phyloP scores from a whole-genome alignment of 164 flowering plant species.

The Nymphaea thermarum region DNA sequence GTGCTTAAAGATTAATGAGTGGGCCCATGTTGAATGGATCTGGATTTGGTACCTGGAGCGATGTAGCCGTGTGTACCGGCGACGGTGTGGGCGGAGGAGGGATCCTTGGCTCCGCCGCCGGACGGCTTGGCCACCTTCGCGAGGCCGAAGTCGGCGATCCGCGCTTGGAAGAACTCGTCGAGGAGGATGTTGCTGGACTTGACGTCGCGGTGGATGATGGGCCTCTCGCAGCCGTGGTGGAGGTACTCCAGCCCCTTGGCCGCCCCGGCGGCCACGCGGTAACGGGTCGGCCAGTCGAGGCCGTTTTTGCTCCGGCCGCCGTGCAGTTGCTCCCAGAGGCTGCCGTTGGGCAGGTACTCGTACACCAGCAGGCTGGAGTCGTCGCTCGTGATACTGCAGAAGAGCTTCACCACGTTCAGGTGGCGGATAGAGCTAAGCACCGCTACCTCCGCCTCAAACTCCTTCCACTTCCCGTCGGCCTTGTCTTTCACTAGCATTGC shows the following conservation, averaged over 20 bases:
- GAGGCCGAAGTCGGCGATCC: constrained; percentile 63
- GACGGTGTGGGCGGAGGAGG: constrained; percentile 8
- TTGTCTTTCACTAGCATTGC: background rate
- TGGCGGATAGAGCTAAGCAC: constrained; percentile 58
- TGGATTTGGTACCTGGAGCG: constrained; percentile 36
- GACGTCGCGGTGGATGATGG: constrained; percentile 55
- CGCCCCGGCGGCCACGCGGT: constrained; percentile 57
- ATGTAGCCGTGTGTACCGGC: constrained; percentile 71
- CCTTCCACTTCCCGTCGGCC: constrained; percentile 21
- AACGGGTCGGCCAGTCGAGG: constrained; percentile 50
- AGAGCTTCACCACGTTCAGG: constrained; percentile 71
- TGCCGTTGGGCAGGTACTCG: constrained; percentile 62
- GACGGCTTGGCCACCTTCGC: constrained; percentile 31
- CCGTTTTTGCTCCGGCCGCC: constrained; percentile 24
- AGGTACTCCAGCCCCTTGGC: constrained; percentile 70
- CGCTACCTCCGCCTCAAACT: constrained; percentile 64
- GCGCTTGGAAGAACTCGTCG: constrained; percentile 42
- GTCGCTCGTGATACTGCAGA: constrained; percentile 62
- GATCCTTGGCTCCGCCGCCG: background rate
- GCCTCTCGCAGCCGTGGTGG: constrained; percentile 57
- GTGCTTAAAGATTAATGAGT: too few relatives aligned
- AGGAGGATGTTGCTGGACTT: constrained; percentile 57
- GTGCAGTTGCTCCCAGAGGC: constrained; percentile 70
- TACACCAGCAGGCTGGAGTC: constrained; percentile 59
- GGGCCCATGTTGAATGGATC: too few relatives aligned